A percentile compares a stretch with the other conserved stretches of the same genome.
These are phyloP conservation scores for Phyllosticta citriasiana DNA, from an alignment of 2,329 filamentous ascomycete species.

Conservation along the genomic window DNA sequence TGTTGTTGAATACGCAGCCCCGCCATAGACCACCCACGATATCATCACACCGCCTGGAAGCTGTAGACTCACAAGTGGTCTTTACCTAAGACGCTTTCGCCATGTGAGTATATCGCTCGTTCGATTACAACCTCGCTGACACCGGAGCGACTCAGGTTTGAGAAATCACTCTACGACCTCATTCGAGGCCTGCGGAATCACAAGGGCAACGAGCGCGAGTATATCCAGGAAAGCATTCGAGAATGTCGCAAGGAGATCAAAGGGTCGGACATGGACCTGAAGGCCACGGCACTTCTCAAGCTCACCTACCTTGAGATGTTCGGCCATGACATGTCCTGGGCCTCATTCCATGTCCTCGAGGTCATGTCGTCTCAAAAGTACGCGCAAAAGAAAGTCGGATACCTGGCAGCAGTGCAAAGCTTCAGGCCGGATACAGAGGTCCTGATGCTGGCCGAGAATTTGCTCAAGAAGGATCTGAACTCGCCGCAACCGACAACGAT, in stretches of 20 bases:
- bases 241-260: conserved; percentile 93
- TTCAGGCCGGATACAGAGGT: conserved; percentile 95
- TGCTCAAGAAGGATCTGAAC: conserved; percentile 87
- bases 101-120: background rate
- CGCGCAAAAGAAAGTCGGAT: conserved; percentile 89
- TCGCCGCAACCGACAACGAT: conserved; percentile 66
- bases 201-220: conserved; percentile 89
- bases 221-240: conserved; percentile 84
- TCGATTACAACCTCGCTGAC: background rate
- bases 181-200: conserved; percentile 92
- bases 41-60: background rate
- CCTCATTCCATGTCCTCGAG: conserved; percentile 93
- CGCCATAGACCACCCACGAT: background rate
- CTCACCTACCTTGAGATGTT: conserved; percentile 98
- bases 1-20: background rate
- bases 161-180: conserved; percentile 98
- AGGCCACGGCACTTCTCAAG: conserved; percentile 91
- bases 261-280: conserved; percentile 92
- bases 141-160: conserved; percentile 58
- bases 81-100: background rate
- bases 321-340: conserved; percentile 99
- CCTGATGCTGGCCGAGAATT: conserved; percentile 91
- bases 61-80: background rate
- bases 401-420: conserved; percentile 89
- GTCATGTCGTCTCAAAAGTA: conserved; percentile 97